Conservation (phyloP, 1,284 basidiomycete species). For the Apiotrichum gamsii region DNA sequence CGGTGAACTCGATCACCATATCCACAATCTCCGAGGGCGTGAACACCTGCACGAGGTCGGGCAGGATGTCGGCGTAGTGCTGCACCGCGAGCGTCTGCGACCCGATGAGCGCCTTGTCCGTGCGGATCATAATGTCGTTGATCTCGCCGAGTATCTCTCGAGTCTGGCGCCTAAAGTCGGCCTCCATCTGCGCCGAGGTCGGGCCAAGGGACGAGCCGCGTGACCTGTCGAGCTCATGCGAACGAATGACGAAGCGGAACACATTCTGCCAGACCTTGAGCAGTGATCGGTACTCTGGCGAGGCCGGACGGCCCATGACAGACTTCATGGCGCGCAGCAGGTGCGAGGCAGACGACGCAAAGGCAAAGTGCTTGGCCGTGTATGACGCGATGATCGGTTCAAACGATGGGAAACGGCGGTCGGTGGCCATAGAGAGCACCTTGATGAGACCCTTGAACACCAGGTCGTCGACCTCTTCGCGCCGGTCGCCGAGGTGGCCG, state of each 20-base stretch:
- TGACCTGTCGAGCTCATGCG: constrained; percentile 76
- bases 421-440: constrained; percentile 82
- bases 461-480: constrained; percentile 71
- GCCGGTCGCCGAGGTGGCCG: constrained; percentile 60
- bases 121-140: constrained; percentile 80
- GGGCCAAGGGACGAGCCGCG: constrained; percentile 72
- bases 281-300: constrained; percentile 73
- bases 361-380: constrained; percentile 81
- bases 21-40: constrained; percentile 72
- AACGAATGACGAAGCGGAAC: constrained; percentile 85
- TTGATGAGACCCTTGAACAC: constrained; percentile 88
- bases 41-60: constrained; percentile 77
- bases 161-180: constrained; percentile 75
- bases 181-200: constrained; percentile 77
- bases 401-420: constrained; percentile 94
- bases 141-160: constrained; percentile 70
- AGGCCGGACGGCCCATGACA: constrained; percentile 67
- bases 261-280: constrained; percentile 94
- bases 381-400: constrained; percentile 88
- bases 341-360: constrained; percentile 67
- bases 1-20: constrained; percentile 76
- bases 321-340: constrained; percentile 81
- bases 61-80: constrained; percentile 86
- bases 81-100: constrained; percentile 91
- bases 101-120: constrained; percentile 75